These are phyloP conservation scores for Gastrodia elata DNA, from an alignment of 106 monocot species.

Conservation along the genomic window DNA sequence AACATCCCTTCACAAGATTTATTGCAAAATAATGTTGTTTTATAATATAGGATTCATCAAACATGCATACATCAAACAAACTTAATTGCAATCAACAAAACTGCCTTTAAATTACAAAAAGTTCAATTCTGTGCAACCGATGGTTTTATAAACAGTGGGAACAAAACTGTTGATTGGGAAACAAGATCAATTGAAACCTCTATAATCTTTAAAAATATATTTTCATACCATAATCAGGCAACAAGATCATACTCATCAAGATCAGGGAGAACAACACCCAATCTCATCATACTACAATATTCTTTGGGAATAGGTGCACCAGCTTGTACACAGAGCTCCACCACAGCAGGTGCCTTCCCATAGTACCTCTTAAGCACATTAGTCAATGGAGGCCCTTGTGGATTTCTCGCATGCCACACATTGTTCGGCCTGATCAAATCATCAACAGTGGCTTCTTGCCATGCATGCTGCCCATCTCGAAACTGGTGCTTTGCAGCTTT, in stretches of 20 bases:
- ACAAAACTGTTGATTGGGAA: too few species aligned
- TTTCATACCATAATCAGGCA: constrained; percentile 15
- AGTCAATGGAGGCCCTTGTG: constrained; percentile 20
- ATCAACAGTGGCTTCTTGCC: constrained; percentile 71
- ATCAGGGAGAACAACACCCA: constrained; percentile 58
- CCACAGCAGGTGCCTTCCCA: constrained; percentile 65
- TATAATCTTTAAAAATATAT: background rate
- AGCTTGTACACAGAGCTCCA: constrained; percentile 69
- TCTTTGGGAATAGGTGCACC: constrained; percentile 40
- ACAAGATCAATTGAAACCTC: background rate
- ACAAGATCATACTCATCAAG: constrained; percentile 66
- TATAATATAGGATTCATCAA: too few species aligned
- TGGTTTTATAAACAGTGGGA: background rate
- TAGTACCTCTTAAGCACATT: constrained; percentile 75
- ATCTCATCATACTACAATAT: constrained; percentile 59
- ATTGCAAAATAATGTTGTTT: too few species aligned
- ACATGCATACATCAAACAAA: background rate
- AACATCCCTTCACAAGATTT: too few species aligned
- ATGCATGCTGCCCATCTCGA: constrained; percentile 64
- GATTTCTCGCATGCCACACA: constrained; percentile 58
- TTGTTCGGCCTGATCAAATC: constrained; percentile 54
- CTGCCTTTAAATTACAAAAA: background rate
- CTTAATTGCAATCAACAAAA: background rate
- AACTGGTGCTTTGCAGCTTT: constrained; percentile 58
- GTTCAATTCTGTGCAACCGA: background rate